These are phyloP conservation scores for Vitis hybrid DNA, from an alignment of 177 flowering plant species.

Conservation along the genomic window DNA sequence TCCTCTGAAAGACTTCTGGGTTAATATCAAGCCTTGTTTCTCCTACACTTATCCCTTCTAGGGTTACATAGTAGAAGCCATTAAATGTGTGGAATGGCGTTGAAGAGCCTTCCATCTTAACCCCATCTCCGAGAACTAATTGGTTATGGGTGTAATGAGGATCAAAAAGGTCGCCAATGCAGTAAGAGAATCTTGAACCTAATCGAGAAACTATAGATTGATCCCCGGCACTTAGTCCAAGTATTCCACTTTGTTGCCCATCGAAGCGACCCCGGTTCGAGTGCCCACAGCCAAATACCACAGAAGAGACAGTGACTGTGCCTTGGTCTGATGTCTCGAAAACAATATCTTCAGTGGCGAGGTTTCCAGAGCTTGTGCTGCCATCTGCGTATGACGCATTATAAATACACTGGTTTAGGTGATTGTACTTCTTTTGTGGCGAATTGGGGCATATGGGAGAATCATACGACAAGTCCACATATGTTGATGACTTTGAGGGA, in stretches of 20 bases:
- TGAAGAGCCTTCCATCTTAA: slow-evolving; percentile 11
- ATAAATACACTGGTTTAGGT: slow-evolving; percentile 14
- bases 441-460: slow-evolving; percentile 4
- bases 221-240: slow-evolving; percentile 22
- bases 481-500: slow-evolving; percentile 29
- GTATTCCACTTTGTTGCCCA: slow-evolving; percentile 13
- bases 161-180: slow-evolving; percentile 30
- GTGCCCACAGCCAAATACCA: slow-evolving; percentile 32
- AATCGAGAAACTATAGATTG: slow-evolving; percentile 8
- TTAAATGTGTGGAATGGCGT: slow-evolving; percentile 13
- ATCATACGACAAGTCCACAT: slow-evolving; percentile 11
- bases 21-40: slow-evolving; percentile 13
- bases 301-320: neutral
- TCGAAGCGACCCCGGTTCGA: neutral
- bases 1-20: slow-evolving; percentile 3
- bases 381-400: slow-evolving; percentile 9
- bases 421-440: neutral
- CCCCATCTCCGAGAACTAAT: slow-evolving; percentile 24
- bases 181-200: slow-evolving; percentile 33
- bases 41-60: slow-evolving; percentile 32
- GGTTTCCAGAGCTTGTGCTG: neutral
- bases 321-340: slow-evolving; percentile 23
- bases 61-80: slow-evolving; percentile 14
- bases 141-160: slow-evolving; percentile 11
- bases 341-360: slow-evolving; percentile 25